These are phyloP conservation scores for Saccharomycopsis schoenii DNA, from an alignment of 805 yeast species.

Conservation along the genomic window DNA sequence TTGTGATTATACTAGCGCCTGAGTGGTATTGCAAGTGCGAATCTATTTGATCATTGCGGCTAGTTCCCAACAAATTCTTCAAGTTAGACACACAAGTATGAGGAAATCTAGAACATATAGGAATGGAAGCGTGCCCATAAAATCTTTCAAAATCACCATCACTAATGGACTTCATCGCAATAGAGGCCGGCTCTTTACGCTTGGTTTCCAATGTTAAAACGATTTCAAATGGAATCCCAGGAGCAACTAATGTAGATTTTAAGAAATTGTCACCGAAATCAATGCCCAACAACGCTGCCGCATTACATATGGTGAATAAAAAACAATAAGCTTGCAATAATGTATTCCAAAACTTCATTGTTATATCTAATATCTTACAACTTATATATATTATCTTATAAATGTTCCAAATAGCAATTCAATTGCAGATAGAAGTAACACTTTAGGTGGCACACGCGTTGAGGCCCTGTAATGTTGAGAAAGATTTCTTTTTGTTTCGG, in stretches of 20 bases:
- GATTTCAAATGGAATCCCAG: constrained; percentile 80
- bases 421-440: background rate
- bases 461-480: background rate
- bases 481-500: background rate
- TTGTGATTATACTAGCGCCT: constrained; percentile 40
- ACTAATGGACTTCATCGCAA: constrained; percentile 43
- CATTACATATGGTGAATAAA: constrained; percentile 20
- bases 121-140: constrained; percentile 68
- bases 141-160: constrained; percentile 50
- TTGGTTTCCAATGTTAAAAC: constrained; percentile 85
- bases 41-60: constrained; percentile 35
- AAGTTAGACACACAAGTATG: constrained; percentile 52
- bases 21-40: constrained; percentile 48
- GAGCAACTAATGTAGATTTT: constrained; percentile 84
- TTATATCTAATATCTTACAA: background rate
- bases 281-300: constrained; percentile 70
- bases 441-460: background rate
- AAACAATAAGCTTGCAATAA: constrained; percentile 3
- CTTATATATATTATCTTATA: background rate
- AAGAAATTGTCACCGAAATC: constrained; percentile 85
- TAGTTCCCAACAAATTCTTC: constrained; percentile 63
- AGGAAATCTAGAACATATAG: constrained; percentile 68
- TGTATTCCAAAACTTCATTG: background rate
- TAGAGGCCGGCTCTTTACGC: constrained; percentile 77
- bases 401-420: background rate